Conservation (phyloP, 208 protist species). For the Acanthamoeba royreba region DNA sequence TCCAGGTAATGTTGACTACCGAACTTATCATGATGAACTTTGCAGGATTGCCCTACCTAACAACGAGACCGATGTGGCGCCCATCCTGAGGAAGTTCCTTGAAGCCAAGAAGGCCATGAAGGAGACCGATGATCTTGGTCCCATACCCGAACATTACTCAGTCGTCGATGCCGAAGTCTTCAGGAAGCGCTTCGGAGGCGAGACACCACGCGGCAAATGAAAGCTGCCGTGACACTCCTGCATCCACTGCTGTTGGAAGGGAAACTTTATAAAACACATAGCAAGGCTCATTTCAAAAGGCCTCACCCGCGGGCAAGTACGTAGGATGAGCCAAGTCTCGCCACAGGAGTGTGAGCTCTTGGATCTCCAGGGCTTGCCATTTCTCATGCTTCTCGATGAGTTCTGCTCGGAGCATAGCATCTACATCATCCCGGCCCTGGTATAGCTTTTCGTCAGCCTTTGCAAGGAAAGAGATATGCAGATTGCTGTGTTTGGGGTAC, state of each 20-base stretch:
- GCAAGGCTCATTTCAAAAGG: no score
- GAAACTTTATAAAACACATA: no score
- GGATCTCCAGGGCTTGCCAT: neutral
- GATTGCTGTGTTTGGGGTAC: no score
- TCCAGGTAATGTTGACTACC: neutral
- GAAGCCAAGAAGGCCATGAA: slow-evolving; percentile 10
- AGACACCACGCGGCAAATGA: no score
- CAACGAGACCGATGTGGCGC: neutral
- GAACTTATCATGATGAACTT: neutral
- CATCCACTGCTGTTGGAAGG: no score
- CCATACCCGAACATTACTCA: neutral
- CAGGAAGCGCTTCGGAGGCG: neutral
- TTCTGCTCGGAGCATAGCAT: neutral
- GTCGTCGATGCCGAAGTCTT: neutral
- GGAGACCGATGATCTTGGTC: neutral
- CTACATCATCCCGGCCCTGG: neutral
- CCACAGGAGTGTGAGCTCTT: no score
- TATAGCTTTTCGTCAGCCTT: no score
- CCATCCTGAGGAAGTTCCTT: slow-evolving; percentile 17
- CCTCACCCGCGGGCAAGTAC: no score
- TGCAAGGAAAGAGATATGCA: no score
- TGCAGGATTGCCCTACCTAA: neutral
- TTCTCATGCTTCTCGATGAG: neutral
- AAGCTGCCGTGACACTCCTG: no score
- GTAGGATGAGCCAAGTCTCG: no score